Percentiles rank a stretch among this genome's conserved stretches.
phyloP scores from a whole-genome alignment of 768 basidiomycete species.

The Rhodotorula sphaerocarpa region DNA sequence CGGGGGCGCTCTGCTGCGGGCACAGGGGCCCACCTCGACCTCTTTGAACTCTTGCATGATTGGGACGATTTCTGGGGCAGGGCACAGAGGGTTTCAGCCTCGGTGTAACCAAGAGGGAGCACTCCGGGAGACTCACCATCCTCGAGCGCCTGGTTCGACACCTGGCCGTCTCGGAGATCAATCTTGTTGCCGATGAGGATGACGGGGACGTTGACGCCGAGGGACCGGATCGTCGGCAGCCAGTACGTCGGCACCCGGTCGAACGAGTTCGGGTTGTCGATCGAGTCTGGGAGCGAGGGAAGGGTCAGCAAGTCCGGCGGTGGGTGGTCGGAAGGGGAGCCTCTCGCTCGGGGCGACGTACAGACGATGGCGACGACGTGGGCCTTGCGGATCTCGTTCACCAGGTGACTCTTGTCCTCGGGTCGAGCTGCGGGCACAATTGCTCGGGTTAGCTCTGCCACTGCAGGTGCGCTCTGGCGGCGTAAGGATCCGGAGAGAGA shows the following conservation, averaged over 20 bases:
- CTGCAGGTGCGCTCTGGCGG: background rate
- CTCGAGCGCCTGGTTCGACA: slow-evolving; percentile 87
- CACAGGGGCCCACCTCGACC: slow-evolving; percentile 27
- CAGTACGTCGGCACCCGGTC: slow-evolving; percentile 97
- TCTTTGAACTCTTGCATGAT: slow-evolving; percentile 98
- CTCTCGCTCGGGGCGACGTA: no score
- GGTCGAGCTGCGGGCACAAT: slow-evolving; percentile 66
- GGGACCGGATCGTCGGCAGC: slow-evolving; percentile 86
- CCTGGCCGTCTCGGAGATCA: slow-evolving; percentile 81
- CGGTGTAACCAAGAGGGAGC: background rate
- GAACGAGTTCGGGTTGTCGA: slow-evolving; percentile 93
- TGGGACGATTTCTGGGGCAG: slow-evolving; percentile 73
- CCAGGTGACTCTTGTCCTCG: slow-evolving; percentile 76
- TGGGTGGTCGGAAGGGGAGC: background rate
- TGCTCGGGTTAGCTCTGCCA: no score
- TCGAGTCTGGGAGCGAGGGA: slow-evolving; percentile 46
- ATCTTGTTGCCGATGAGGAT: slow-evolving; percentile 99
- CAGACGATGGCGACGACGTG: slow-evolving; percentile 98
- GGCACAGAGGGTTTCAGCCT: no score
- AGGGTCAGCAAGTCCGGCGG: background rate
- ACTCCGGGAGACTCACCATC: slow-evolving; percentile 48
- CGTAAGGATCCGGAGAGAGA: background rate
- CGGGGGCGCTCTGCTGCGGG: background rate
- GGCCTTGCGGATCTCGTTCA: slow-evolving; percentile 90
- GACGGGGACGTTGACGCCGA: slow-evolving; percentile 96